phyloP scores from a whole-genome alignment of 768 basidiomycete genomes.

The Termitomyces sp. region DNA sequence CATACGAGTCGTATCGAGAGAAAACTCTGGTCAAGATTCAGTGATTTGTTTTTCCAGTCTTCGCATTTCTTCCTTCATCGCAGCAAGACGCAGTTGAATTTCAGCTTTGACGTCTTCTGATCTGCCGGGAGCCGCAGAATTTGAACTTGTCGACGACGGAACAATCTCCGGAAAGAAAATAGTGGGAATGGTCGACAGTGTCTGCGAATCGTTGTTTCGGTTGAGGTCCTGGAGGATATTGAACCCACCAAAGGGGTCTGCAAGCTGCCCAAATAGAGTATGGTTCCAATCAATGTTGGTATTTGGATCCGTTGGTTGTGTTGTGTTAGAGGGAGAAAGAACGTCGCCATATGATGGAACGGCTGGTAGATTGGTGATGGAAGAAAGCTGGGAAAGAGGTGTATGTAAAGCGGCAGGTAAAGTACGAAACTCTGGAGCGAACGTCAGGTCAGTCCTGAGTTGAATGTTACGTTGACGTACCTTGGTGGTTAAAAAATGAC shows the following conservation, averaged over 20 bases:
- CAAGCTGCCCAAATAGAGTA: neutral
- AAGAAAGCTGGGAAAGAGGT: neutral
- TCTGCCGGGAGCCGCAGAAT: neutral
- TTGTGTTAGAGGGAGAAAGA: neutral
- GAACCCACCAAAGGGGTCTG: neutral
- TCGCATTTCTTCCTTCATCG: conserved; percentile 9
- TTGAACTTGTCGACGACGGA: neutral
- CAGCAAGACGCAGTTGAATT: neutral
- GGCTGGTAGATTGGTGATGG: conserved; percentile 1
- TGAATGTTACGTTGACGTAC: neutral
- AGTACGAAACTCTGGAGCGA: neutral
- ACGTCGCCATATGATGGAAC: neutral
- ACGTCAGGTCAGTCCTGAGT: neutral
- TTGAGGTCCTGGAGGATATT: neutral
- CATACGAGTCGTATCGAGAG: neutral
- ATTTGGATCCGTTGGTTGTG: neutral
- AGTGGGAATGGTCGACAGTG: neutral
- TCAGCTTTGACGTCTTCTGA: neutral
- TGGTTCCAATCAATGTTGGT: neutral
- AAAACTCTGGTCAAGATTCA: neutral
- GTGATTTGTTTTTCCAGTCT: conserved; percentile 5
- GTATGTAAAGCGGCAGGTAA: neutral
- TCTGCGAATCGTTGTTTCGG: neutral
- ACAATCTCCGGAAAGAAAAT: neutral
- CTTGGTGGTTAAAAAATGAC: neutral